phyloP scores from a whole-genome alignment of 1,139 yeast species.

The Arxiozyma slooffiae region DNA sequence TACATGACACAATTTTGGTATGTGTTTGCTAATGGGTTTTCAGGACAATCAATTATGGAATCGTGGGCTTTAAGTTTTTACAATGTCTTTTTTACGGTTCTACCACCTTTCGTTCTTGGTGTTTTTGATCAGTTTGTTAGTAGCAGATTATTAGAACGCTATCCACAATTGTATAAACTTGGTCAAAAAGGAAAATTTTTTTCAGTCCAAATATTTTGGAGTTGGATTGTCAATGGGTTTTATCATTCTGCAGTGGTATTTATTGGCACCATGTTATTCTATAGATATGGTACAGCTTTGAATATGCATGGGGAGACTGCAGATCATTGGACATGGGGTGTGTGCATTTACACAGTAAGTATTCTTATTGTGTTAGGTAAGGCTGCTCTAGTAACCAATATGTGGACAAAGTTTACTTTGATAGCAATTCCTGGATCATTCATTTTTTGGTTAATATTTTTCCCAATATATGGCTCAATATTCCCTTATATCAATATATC shows the following conservation, averaged over 20 bases:
- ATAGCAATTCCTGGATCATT: conserved; percentile 94
- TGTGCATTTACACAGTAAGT: conserved; percentile 79
- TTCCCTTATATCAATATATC: conserved; percentile 84
- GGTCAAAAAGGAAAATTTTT: conserved; percentile 87
- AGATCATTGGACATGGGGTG: conserved; percentile 95
- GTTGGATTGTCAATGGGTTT: conserved; percentile 93
- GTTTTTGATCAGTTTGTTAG: conserved; percentile 94
- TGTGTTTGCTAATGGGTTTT: conserved; percentile 82
- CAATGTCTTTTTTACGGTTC: conserved; percentile 88
- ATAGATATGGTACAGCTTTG: conserved; percentile 56
- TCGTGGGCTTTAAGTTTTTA: conserved; percentile 97
- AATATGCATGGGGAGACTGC: conserved; percentile 59
- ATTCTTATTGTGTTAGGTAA: conserved; percentile 85
- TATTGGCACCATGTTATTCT: conserved; percentile 61
- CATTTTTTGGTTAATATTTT: conserved; percentile 68
- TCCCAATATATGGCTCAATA: conserved; percentile 77
- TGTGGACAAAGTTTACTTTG: conserved; percentile 91
- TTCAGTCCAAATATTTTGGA: conserved; percentile 90
- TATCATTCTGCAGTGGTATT: conserved; percentile 84
- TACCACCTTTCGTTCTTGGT: conserved; percentile 94
- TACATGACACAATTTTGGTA: conserved; percentile 99
- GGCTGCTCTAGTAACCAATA: conserved; percentile 82
- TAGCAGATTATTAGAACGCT: conserved; percentile 78
- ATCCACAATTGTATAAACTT: conserved; percentile 83
- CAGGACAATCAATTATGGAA: conserved; percentile 93